Conservation (phyloP, 2,329 filamentous ascomycete species). For the Xylariaceae sp. region DNA sequence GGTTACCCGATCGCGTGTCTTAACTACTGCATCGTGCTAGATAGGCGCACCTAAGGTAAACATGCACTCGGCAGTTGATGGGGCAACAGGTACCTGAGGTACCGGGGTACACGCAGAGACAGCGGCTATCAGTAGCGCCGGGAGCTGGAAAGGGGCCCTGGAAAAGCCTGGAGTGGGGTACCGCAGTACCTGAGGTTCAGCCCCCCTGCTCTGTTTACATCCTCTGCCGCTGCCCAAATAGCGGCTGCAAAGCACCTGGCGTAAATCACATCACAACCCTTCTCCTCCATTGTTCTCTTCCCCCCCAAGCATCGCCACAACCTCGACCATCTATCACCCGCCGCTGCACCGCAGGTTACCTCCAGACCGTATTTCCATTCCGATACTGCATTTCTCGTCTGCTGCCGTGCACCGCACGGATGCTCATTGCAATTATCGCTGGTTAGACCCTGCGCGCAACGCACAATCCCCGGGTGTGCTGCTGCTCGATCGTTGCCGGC, state of each 20-base stretch:
- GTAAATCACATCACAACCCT: conserved; percentile 13
- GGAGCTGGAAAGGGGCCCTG: conserved; percentile 15
- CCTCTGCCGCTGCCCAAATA: conserved; percentile 21
- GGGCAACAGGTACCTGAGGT: conserved; percentile 11
- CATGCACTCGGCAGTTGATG: conserved; percentile 12
- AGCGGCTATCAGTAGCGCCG: conserved; percentile 17
- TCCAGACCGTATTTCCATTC: not conserved
- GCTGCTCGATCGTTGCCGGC: conserved; percentile 4
- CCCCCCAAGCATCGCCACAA: conserved; percentile 1
- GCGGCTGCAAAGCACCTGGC: conserved; percentile 12
- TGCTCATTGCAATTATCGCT: not conserved
- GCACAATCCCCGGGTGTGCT: conserved; percentile 1
- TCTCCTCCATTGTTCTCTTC: conserved; percentile 9
- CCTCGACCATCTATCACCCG: conserved; percentile 3
- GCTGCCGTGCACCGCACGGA: conserved; percentile 9
- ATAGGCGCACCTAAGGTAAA: not conserved
- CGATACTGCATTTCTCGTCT: conserved; percentile 7
- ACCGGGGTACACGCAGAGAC: not conserved
- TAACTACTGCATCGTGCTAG: no score
- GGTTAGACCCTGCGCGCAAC: conserved; percentile 8
- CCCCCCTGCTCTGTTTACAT: conserved; percentile 26
- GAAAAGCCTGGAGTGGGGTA: conserved; percentile 3
- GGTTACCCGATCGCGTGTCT: no score
- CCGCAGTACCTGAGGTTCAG: not conserved
- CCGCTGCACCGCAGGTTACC: not conserved